Conservation (phyloP, 148 eudicot species). For the Arbutus unedo region DNA sequence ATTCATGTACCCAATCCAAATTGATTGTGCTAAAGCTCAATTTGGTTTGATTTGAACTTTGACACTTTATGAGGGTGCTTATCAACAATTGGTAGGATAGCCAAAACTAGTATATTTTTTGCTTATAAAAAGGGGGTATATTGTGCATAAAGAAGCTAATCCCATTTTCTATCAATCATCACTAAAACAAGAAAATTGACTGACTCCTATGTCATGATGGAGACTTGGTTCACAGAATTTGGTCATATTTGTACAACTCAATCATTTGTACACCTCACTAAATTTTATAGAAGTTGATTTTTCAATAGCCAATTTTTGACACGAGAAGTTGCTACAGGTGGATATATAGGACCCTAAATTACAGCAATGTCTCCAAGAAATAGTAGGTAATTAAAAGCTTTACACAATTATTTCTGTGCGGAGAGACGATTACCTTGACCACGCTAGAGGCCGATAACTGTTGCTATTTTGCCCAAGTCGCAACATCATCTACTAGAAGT, state of each 20-base stretch:
- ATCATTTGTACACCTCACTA: too few species aligned
- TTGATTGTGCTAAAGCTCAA: neutral
- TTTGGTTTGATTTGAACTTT: neutral
- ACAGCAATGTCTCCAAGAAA: neutral
- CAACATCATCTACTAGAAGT: neutral
- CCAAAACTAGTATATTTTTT: neutral
- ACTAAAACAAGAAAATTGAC: conserved; percentile 2
- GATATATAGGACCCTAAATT: neutral
- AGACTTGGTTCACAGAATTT: neutral
- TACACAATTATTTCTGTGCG: neutral
- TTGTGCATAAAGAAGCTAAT: neutral
- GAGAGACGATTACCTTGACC: neutral
- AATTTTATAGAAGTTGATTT: too few species aligned
- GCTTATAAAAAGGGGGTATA: neutral
- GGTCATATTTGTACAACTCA: neutral
- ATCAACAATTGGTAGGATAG: neutral
- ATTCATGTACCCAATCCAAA: neutral
- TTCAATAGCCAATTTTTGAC: neutral
- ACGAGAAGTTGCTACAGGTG: neutral
- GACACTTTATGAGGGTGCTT: neutral
- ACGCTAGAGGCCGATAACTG: neutral
- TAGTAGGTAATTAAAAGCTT: neutral
- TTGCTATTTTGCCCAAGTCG: neutral
- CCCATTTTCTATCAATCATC: neutral
- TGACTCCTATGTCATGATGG: neutral